Conservation (phyloP, 148 eudicot genomes). For the Amaranthus palmeri region DNA sequence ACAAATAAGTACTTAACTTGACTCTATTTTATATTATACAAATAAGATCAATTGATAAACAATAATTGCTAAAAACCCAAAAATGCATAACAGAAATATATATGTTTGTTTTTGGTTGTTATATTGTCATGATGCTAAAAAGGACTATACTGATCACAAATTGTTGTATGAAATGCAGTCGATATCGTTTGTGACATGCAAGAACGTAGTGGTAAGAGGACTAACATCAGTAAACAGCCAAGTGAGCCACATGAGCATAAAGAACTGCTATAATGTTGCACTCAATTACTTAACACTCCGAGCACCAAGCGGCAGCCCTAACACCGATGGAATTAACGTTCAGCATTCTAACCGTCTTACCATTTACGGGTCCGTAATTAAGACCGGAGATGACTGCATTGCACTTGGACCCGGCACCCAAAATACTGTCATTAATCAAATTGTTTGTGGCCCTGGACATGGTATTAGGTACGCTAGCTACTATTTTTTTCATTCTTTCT, state of each 20-base stretch:
- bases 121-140: background rate
- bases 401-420: constrained; percentile 52
- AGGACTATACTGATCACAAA: background rate
- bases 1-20: too few species aligned
- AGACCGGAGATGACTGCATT: constrained; percentile 62
- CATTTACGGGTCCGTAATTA: constrained; percentile 26
- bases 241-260: constrained; percentile 36
- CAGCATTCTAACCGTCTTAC: constrained; percentile 33
- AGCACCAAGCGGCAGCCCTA: constrained; percentile 60
- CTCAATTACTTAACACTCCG: constrained; percentile 28
- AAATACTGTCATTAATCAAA: constrained; percentile 32
- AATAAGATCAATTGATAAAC: too few species aligned
- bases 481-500: background rate
- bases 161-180: constrained; percentile 36
- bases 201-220: constrained; percentile 32
- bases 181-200: constrained; percentile 38
- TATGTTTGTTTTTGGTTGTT: background rate
- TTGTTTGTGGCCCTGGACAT: constrained; percentile 72
- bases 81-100: too few species aligned
- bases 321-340: constrained; percentile 63
- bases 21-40: too few species aligned
- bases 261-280: constrained; percentile 30
- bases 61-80: too few species aligned
- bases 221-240: constrained; percentile 48
- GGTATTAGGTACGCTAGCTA: constrained; percentile 48